Evolutionary conservation across 2,329 filamentous ascomycete genomes (phyloP).

Genomic region (Clonostachys rhizophaga): DNA sequence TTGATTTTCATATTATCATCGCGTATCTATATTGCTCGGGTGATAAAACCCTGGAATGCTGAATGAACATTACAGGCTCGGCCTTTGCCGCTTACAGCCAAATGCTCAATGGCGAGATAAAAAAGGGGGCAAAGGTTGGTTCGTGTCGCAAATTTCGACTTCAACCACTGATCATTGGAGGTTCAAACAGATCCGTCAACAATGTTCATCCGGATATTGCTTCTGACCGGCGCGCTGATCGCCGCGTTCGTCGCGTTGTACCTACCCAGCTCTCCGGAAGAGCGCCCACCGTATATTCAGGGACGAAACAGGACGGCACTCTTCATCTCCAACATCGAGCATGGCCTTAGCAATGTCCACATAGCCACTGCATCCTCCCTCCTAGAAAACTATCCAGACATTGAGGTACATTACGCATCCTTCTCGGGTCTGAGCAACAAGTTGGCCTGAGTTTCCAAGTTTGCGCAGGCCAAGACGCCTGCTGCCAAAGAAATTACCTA

Average conservation of each 20-base stretch:
- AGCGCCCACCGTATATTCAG: not conserved
- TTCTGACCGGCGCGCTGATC: not conserved
- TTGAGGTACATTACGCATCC: conserved; percentile 28
- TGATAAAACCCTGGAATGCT: too few relatives aligned
- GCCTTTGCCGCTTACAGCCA: too few relatives aligned
- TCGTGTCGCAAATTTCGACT: too few relatives aligned
- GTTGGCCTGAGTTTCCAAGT: conserved; percentile 4
- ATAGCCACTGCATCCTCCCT: conserved; percentile 24
- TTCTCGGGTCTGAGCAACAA: conserved; percentile 6
- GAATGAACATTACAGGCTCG: too few relatives aligned
- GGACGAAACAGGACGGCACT: conserved; percentile 22
- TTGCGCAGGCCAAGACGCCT: conserved; percentile 7
- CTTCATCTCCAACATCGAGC: conserved; percentile 21
- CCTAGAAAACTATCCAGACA: conserved; percentile 19
- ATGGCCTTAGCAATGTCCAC: conserved; percentile 28
- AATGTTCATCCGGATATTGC: not conserved
- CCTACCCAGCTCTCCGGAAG: not conserved
- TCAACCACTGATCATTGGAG: too few relatives aligned
- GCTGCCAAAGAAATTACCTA: conserved; percentile 10
- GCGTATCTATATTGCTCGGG: too few relatives aligned
- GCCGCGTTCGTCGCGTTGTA: not conserved
- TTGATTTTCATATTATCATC: too few relatives aligned
- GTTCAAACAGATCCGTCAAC: too few relatives aligned
- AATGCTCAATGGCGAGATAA: too few relatives aligned
- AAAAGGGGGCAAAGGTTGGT: too few relatives aligned